A percentile compares a stretch with the other conserved stretches of the same genome.
Evolutionary conservation across 495 filamentous ascomycete genomes (phyloP).

Genomic region (Tuber melanosporum): DNA sequence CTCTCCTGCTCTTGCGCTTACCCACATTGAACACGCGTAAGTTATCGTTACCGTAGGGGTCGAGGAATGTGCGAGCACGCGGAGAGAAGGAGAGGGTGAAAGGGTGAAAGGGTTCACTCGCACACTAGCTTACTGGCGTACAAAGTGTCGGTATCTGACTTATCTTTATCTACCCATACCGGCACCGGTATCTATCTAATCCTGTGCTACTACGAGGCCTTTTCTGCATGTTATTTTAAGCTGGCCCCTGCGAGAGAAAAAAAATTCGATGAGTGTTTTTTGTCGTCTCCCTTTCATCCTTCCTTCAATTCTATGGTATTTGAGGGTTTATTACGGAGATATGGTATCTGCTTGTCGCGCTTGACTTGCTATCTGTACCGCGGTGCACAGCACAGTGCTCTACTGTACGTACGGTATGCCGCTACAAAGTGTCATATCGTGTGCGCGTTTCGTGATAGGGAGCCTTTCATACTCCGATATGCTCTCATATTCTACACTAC

Average conservation of each 20-base stretch:
- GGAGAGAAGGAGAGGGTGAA: background rate
- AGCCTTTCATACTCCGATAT: background rate
- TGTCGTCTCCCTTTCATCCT: background rate
- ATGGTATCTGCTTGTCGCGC: background rate
- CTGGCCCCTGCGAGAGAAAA: background rate
- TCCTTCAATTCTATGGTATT: background rate
- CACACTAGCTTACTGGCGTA: background rate
- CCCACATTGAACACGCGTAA: background rate
- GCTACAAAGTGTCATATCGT: background rate
- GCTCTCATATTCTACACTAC: background rate
- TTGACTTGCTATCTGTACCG: background rate
- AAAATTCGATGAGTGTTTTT: background rate
- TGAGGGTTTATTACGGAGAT: background rate
- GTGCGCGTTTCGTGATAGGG: background rate
- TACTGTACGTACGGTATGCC: background rate
- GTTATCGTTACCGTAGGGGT: background rate
- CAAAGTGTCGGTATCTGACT: background rate
- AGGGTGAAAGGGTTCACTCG: background rate
- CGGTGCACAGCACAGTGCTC: background rate
- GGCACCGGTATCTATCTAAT: background rate
- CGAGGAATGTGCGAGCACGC: background rate
- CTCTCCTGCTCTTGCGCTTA: background rate
- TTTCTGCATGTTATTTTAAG: background rate
- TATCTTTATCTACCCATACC: background rate
- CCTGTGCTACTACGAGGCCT: slow-evolving; percentile 4